Percentiles rank a stretch among this genome's conserved stretches.
phyloP scores from a whole-genome alignment of 1,139 yeast species.

The Taphrina communis region DNA sequence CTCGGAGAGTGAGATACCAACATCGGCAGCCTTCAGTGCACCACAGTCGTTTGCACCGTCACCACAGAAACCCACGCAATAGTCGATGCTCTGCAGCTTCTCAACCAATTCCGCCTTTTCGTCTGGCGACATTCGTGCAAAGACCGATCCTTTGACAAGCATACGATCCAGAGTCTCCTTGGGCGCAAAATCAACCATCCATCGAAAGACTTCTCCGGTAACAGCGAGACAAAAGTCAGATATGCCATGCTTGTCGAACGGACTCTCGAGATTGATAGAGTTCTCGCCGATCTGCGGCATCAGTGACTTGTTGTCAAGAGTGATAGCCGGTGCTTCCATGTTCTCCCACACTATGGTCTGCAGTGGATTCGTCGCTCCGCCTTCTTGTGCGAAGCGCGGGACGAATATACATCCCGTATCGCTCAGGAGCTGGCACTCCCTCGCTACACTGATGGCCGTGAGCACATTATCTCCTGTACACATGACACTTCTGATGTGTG shows the following conservation, averaged over 20 bases:
- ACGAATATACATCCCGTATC: constrained; percentile 63
- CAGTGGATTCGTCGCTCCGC: constrained; percentile 34
- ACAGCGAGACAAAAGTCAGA: constrained; percentile 63
- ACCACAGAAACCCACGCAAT: constrained; percentile 96
- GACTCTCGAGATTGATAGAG: constrained; percentile 9
- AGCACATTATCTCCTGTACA: constrained; percentile 96
- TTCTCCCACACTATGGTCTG: constrained; percentile 51
- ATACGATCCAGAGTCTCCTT: constrained; percentile 58
- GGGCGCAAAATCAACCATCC: constrained; percentile 60
- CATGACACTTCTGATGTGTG: constrained; percentile 84
- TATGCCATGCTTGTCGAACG: constrained; percentile 45
- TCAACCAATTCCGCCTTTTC: constrained; percentile 95
- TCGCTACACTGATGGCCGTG: constrained; percentile 92
- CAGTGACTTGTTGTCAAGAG: constrained; percentile 68
- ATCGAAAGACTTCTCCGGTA: constrained; percentile 89
- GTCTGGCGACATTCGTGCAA: constrained; percentile 98
- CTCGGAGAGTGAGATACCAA: constrained; percentile 91
- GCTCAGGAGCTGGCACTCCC: constrained; percentile 73
- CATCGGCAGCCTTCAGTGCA: constrained; percentile 95
- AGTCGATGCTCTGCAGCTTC: constrained; percentile 79
- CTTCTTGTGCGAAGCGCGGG: constrained; percentile 61
- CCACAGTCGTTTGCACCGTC: constrained; percentile 95
- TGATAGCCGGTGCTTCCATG: constrained; percentile 51
- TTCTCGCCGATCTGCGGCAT: constrained; percentile 53
- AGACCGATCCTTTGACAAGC: constrained; percentile 74